These are phyloP conservation scores for Tremella fuciformis DNA, from an alignment of 768 basidiomycete species.

Conservation along the genomic window DNA sequence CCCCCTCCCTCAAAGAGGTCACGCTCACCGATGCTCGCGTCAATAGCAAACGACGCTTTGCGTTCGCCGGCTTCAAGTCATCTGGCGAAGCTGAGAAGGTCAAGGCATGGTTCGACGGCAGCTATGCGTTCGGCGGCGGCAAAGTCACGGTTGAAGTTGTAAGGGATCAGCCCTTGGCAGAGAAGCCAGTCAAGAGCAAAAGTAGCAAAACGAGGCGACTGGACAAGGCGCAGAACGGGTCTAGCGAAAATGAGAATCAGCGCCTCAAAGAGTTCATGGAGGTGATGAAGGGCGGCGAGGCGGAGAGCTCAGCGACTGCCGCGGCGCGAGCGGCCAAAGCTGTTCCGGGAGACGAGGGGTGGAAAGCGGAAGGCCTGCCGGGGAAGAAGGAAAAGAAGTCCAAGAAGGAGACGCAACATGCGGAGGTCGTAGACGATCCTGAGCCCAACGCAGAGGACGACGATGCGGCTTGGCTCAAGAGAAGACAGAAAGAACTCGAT, in stretches of 20 bases:
- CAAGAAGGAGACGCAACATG: slow-evolving; percentile 24
- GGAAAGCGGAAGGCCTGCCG: slow-evolving; percentile 29
- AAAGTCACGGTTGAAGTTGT: slow-evolving; percentile 72
- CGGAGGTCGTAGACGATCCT: slow-evolving; percentile 9
- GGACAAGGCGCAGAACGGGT: neutral
- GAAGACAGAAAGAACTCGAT: slow-evolving; percentile 30
- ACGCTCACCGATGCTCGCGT: slow-evolving; percentile 83
- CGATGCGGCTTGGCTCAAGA: slow-evolving; percentile 53
- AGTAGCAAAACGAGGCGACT: too few species aligned
- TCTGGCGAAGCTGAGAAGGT: slow-evolving; percentile 70
- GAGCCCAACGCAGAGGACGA: slow-evolving; percentile 40
- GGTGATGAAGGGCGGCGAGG: slow-evolving; percentile 61
- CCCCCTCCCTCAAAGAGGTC: slow-evolving; percentile 19
- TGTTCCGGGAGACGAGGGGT: slow-evolving; percentile 35
- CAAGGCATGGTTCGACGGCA: slow-evolving; percentile 77
- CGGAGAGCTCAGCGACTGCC: slow-evolving; percentile 54
- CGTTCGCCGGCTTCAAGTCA: slow-evolving; percentile 86
- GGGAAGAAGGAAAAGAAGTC: slow-evolving; percentile 22
- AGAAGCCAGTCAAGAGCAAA: slow-evolving; percentile 6
- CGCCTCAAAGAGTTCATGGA: slow-evolving; percentile 67
- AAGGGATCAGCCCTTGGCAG: slow-evolving; percentile 21
- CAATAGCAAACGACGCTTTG: slow-evolving; percentile 77
- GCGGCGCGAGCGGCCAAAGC: slow-evolving; percentile 36
- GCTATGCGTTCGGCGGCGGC: slow-evolving; percentile 71
- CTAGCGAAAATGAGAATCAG: too few species aligned